Evolutionary conservation across 306 rosid genomes (phyloP).

Genomic region (Pachyrhizus erosus): DNA sequence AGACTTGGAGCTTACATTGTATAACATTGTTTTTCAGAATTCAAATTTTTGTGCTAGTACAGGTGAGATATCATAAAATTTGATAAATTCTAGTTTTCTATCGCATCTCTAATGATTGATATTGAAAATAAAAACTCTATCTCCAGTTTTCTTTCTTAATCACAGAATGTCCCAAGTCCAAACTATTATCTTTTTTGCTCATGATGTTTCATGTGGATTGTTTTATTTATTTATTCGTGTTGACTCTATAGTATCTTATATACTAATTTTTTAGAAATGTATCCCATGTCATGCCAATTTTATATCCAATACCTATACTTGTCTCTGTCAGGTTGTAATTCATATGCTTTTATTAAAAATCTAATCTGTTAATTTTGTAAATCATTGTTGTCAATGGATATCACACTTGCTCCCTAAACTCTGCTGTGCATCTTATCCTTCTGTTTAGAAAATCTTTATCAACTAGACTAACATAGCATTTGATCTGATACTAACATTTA

Average conservation of each 20-base stretch:
- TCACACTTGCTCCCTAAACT: constrained; percentile 17
- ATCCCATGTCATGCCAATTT: background rate
- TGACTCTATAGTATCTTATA: background rate
- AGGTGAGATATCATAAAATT: background rate
- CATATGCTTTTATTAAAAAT: constrained; percentile 1
- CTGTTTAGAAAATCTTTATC: background rate
- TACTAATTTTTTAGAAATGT: constrained; percentile 12
- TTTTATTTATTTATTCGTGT: background rate
- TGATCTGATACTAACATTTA: constrained; percentile 40
- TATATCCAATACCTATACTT: background rate
- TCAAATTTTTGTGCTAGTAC: background rate
- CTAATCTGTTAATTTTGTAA: background rate
- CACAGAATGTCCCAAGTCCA: background rate
- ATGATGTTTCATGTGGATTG: background rate
- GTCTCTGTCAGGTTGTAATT: background rate
- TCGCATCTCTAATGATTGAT: background rate
- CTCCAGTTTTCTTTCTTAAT: background rate
- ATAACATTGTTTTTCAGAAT: background rate
- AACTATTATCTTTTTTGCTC: background rate
- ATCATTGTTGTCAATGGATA: constrained; percentile 10
- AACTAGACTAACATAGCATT: background rate
- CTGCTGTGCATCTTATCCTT: background rate
- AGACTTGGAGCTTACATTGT: background rate
- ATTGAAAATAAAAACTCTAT: background rate
- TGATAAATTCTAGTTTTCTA: background rate